Conservation (phyloP, 805 yeast species). For the Saccharomyces jurei region DNA sequence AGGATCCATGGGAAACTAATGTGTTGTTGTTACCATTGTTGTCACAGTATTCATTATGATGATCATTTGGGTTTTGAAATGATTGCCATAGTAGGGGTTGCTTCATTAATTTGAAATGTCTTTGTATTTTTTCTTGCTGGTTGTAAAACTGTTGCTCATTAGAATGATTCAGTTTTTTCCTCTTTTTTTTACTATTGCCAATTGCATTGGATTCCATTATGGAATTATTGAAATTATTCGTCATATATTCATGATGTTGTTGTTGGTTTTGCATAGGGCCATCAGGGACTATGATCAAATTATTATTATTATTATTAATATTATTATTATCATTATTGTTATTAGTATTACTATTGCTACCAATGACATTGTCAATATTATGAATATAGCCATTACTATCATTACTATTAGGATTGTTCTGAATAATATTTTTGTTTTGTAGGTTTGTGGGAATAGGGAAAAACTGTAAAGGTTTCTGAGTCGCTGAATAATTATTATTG, state of each 20-base stretch:
- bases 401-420: slow-evolving; percentile 6
- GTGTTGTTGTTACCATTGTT: slow-evolving; percentile 13
- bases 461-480: slow-evolving; percentile 30
- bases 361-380: slow-evolving; percentile 22
- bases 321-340: no score
- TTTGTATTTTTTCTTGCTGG: slow-evolving; percentile 28
- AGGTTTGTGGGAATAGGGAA: slow-evolving; percentile 24
- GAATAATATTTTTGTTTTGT: slow-evolving; percentile 4
- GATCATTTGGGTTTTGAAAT: not conserved
- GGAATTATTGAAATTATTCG: not conserved
- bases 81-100: slow-evolving; percentile 5
- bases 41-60: slow-evolving; percentile 27
- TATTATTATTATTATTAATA: slow-evolving; percentile 4
- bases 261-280: not conserved
- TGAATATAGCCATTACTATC: slow-evolving; percentile 6
- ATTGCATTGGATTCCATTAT: not conserved
- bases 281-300: not conserved
- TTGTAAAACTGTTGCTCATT: not conserved
- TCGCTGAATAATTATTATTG: slow-evolving; percentile 17
- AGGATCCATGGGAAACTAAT: slow-evolving; percentile 15
- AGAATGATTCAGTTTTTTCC: not conserved
- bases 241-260: not conserved
- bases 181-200: not conserved
- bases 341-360: slow-evolving; percentile 14
- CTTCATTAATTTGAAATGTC: slow-evolving; percentile 15